Evolutionary conservation across 1,139 yeast species (phyloP), one percentile per base, ranked within the genome.

Genomic region (Yamadazyma conglobata): DNA sequence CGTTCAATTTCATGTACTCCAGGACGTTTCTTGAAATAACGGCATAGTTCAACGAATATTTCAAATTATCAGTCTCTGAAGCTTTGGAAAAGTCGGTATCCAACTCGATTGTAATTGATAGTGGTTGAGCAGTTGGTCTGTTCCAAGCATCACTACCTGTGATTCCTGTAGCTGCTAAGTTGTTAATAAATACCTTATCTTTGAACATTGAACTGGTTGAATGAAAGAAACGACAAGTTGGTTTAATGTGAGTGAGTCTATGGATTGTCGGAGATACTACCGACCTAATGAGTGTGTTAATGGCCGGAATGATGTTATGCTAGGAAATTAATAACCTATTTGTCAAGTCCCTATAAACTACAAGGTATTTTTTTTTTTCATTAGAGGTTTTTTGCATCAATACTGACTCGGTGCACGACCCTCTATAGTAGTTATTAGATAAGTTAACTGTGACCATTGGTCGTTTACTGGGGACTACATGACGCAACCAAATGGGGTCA

Each of bases 41-140:
- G 2, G 95, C 96, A 56, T 89, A 89, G 56, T 88, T 89, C 42
- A 89, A 70, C 5, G 95, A 83, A 50, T 83, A 78, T 37, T 77
- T 74, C 45, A 89, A 65, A 51, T 87, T 88, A 54, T 89, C 97
- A 0, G 81, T 75, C 10, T 62, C 60, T 8, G 91, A 79, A 6
- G 95, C 89, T 37, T 70, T 64, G 20, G 73, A 67, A 46, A 88
- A 84, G 48, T 81, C 79, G 0, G 95, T 85, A 24, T 64, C 63
- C 38, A 87, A 66, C 34, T 70, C 65, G 15, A 84, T 64, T 4
- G 81, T 70, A 8, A 85, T 65, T 5, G 63, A 54, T 15, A 85
- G 69, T 5, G 89, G 89, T 50, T 85, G 95, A 3, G 82, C 73
- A 7, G 76, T 70, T 2, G 79, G 74, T 35, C 84, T 64, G 39